Base-by-base conservation (phyloP, 2,329 filamentous ascomycete species). In the Arthrobotrys megalospora region DNA sequence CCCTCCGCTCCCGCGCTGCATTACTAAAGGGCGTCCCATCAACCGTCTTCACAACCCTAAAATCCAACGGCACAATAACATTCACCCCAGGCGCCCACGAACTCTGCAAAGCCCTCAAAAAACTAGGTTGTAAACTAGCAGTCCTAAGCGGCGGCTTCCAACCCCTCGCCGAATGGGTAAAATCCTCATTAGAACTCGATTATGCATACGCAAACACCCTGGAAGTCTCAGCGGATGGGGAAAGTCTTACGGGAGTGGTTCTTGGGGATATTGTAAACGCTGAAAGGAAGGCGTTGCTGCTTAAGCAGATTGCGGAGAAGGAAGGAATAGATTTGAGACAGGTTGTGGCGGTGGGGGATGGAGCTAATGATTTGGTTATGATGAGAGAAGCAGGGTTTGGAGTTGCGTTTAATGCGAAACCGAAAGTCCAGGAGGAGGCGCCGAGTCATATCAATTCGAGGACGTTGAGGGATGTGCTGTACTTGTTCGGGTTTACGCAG, bases 91-190 rank as follows among this genome's bases (percentile, higher is more conserved):
- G 96, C 6, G 94, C 93, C 0, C 88, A 87, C 16, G 89, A 93
- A 80, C 87, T 98, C 16, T 88, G 97, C 80, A 88, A 85, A 77
- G 91, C 91, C 0, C 86, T 99, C 64, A 94, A 92, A 85, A 87
- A 88, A 21, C 86, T 97, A 4, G 95, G 95, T 6, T 91, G 92
- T 85, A 95, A 93, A 85, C 93, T 94, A 1, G 96, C 94, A 0
- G 95, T 99, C 4, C 85, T 97, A 36, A 97, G 93, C 38, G 96
- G 96, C 52, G 96, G 96, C 0, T 99, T 99, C 85, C 90, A 93
- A 80, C 94, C 95, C 0, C 86, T 98, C 80, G 96, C 96, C 0
- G 88, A 90, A 72, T 98, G 94, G 93, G 88, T 98, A 41, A 94
- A 93, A 14, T 87, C 87, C 47, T 88, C 93, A 82, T 86, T 99